Percentiles rank a stretch among this genome's conserved stretches.
These are phyloP conservation scores for Fraxinus dipetala DNA, from an alignment of 305 asterid species.

Conservation along the genomic window DNA sequence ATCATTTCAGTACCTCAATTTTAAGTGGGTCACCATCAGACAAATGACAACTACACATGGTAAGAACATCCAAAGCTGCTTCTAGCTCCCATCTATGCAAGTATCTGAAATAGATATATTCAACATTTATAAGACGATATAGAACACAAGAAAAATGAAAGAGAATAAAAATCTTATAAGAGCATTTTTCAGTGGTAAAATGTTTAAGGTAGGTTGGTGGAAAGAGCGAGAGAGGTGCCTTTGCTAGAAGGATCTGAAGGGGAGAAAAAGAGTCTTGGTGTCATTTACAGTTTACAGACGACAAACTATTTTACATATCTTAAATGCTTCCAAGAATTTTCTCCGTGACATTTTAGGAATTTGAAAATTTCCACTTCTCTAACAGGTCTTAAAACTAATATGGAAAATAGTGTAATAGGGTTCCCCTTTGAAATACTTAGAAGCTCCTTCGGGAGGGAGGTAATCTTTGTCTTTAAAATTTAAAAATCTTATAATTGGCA, in stretches of 20 bases:
- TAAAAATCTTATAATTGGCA: neutral
- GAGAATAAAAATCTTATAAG: neutral
- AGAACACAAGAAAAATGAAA: constrained; percentile 5
- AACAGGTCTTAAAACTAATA: neutral
- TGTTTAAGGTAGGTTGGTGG: neutral
- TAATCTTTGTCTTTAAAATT: neutral
- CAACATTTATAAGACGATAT: constrained; percentile 13
- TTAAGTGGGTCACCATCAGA: constrained; percentile 60
- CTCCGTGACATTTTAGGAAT: neutral
- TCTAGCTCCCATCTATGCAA: constrained; percentile 85
- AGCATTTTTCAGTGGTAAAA: neutral
- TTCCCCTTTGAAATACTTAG: neutral
- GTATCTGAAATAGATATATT: constrained; percentile 48
- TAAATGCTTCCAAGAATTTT: neutral
- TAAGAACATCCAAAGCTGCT: constrained; percentile 93
- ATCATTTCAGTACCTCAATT: constrained; percentile 53
- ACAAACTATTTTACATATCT: neutral
- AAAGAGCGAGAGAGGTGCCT: neutral
- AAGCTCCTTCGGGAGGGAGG: neutral
- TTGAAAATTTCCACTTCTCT: neutral
- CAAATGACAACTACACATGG: constrained; percentile 94
- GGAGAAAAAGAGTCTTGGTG: neutral
- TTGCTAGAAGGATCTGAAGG: constrained; percentile 3
- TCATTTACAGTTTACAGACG: constrained; percentile 1
- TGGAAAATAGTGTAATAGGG: neutral